Conservation (phyloP, 1,284 basidiomycete genomes). For the Marasmius oreades region DNA sequence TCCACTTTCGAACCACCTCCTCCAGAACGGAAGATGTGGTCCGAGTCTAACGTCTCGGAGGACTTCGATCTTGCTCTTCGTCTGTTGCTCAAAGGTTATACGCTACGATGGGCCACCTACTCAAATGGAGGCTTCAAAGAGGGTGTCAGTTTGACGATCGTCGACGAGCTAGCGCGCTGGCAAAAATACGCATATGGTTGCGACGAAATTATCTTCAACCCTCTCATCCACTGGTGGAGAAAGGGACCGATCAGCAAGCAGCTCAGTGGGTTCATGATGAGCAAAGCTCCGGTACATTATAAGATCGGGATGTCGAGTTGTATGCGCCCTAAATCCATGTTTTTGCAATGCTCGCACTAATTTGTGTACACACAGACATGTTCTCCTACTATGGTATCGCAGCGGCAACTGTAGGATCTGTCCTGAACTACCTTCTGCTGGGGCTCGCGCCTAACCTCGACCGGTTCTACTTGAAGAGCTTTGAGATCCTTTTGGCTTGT, state of each 20-base stretch:
- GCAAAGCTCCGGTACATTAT: slow-evolving; percentile 73
- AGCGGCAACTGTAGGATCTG: slow-evolving; percentile 56
- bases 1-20: slow-evolving; percentile 7
- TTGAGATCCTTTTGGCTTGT: slow-evolving; percentile 77
- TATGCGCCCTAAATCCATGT: slow-evolving; percentile 16
- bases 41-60: slow-evolving; percentile 79
- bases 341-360: slow-evolving; percentile 18
- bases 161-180: slow-evolving; percentile 81
- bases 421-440: slow-evolving; percentile 70
- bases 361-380: slow-evolving; percentile 36
- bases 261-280: slow-evolving; percentile 74
- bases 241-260: slow-evolving; percentile 77
- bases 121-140: slow-evolving; percentile 79
- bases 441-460: slow-evolving; percentile 67
- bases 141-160: slow-evolving; percentile 76
- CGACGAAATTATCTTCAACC: slow-evolving; percentile 78
- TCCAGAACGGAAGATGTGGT: slow-evolving; percentile 70
- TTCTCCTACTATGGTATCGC: slow-evolving; percentile 65
- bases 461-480: slow-evolving; percentile 67
- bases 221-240: slow-evolving; percentile 67
- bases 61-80: slow-evolving; percentile 73
- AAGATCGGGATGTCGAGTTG: slow-evolving; percentile 66
- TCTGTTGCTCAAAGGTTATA: slow-evolving; percentile 59
- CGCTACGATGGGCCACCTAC: slow-evolving; percentile 82
- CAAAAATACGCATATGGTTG: slow-evolving; percentile 83